These are phyloP conservation scores for Colletotrichum godetiae DNA, from an alignment of 2,329 filamentous ascomycete genomes.

Conservation along the genomic window DNA sequence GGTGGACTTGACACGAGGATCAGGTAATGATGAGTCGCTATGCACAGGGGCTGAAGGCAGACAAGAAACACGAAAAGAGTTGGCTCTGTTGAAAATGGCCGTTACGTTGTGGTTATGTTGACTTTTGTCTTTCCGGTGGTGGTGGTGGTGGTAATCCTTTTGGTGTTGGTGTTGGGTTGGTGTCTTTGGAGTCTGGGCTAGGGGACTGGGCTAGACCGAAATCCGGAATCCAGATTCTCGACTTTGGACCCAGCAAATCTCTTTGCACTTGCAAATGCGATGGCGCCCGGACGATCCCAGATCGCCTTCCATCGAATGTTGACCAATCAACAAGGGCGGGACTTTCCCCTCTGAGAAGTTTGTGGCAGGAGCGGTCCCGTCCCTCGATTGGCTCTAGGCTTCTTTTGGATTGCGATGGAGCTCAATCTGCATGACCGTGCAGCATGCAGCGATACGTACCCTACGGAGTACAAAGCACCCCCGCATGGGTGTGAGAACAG, in stretches of 20 bases:
- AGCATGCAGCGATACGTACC: neutral
- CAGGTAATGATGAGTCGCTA: neutral
- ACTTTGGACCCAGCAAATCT: slow-evolving; percentile 9
- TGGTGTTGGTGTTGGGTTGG: neutral
- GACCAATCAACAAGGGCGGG: slow-evolving; percentile 7
- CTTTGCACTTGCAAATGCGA: slow-evolving; percentile 20
- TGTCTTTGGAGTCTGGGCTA: neutral
- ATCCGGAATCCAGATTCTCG: neutral
- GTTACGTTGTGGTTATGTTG: neutral
- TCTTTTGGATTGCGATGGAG: neutral
- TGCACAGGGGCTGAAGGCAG: neutral
- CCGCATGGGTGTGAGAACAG: neutral
- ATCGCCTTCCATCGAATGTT: slow-evolving; percentile 1
- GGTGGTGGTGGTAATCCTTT: neutral
- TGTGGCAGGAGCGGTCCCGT: neutral
- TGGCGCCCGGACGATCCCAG: slow-evolving; percentile 28
- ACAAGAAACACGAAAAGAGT: neutral
- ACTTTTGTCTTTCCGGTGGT: neutral
- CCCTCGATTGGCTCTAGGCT: neutral
- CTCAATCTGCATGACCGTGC: neutral
- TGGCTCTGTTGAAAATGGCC: neutral
- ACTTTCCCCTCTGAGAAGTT: slow-evolving; percentile 27
- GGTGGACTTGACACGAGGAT: neutral
- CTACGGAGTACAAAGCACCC: too few species aligned
- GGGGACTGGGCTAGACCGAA: neutral